phyloP scores from a whole-genome alignment of 169 alveolate genomes.

The Plasmodium falciparum region DNA sequence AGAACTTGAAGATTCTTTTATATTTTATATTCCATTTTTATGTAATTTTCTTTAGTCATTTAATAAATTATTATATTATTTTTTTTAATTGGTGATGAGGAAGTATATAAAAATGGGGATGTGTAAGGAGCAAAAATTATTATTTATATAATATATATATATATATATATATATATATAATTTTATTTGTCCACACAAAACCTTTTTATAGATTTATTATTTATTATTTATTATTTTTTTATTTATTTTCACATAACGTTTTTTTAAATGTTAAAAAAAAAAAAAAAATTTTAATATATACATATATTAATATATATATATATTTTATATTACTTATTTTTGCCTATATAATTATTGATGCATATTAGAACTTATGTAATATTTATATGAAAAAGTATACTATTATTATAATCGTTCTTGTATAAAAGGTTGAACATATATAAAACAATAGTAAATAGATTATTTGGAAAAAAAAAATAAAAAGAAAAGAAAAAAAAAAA shows the following conservation, averaged over 20 bases:
- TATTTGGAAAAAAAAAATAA: conserved; percentile 3
- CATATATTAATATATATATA: background rate
- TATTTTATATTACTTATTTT: background rate
- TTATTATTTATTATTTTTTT: background rate
- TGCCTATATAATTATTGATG: background rate
- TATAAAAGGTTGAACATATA: conserved; percentile 48
- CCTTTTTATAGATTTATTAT: background rate
- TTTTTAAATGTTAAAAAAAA: background rate
- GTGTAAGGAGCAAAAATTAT: too few relatives aligned
- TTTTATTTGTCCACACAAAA: too few relatives aligned
- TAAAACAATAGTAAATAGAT: conserved; percentile 37
- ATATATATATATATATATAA: too few relatives aligned
- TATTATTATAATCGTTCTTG: conserved; percentile 15
- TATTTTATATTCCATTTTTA: too few relatives aligned
- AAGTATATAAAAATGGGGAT: too few relatives aligned
- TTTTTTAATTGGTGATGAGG: too few relatives aligned
- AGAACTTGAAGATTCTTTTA: too few relatives aligned
- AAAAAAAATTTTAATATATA: too few relatives aligned
- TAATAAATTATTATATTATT: too few relatives aligned
- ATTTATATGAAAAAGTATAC: background rate
- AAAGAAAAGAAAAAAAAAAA: background rate
- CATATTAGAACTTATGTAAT: background rate
- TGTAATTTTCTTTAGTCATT: too few relatives aligned
- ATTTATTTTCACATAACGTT: background rate
- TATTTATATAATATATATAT: too few relatives aligned